Evolutionary conservation across 805 yeast genomes (phyloP), one percentile per base, ranked within the genome.

Genomic region (Pichia exigua): DNA sequence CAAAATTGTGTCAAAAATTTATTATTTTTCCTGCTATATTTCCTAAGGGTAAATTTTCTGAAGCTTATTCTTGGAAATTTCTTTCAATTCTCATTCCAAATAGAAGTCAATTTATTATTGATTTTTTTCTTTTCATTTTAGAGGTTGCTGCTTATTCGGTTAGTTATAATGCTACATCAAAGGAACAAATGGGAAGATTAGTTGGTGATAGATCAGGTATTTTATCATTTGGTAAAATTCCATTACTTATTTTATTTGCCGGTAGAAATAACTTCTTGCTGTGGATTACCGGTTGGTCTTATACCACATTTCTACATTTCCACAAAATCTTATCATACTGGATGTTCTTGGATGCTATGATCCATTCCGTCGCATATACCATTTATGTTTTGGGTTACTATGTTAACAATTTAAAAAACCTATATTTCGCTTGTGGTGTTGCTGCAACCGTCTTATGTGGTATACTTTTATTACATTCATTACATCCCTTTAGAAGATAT

Each of bases 261-360:
- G 76, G 76, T 24, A 62, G 76, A 55, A 73, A 73, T 52, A 72
- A 72, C 58, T 62, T 73, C 44, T 60, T 69, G 56, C 68, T 62
- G 48, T 72, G 70, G 67, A 43, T 72, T 35, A 66, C 75, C 13
- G 73, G 75, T 3, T 69, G 73, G 71, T 54, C 62, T 3, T 69
- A 65, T 48, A 54, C 72, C 15, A 62, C 74, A 40, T 73, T 73
- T 55, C 57, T 78, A 58, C 67, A 72, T 26, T 76, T 77, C 59
- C 95, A 87, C 65, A 81, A 73, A 63, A 82, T 87, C 86, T 63
- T 75, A 45, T 66, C 73, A 79, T 87, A 86, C 59, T 71, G 73
- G 3, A 69, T 74, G 62, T 60, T 70, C 46, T 20, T 73, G 30
- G 61, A 74, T 57, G 62, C 65, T 32, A 47, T 74, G 21, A 59